A percentile compares a stretch with the other conserved stretches of the same genome.
Evolutionary conservation across 2,329 filamentous ascomycete genomes (phyloP).

Genomic region (Sporothrix brunneoviolacea): DNA sequence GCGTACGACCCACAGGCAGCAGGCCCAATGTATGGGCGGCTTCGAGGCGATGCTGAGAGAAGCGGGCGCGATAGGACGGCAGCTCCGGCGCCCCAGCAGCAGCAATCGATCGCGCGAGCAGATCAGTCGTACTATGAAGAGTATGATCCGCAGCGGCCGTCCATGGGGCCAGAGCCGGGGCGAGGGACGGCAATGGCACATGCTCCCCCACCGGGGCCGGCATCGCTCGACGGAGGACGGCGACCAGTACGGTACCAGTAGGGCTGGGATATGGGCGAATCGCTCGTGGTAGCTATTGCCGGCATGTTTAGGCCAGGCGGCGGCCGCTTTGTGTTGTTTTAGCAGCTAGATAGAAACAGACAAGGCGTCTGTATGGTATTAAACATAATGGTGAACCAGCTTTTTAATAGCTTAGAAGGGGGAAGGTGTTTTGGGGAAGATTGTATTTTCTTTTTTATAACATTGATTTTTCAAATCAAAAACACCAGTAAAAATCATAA

Average conservation of each 20-base stretch:
- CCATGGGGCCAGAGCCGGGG: constrained; percentile 20
- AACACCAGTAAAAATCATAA: no score
- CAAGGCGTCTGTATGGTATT: no score
- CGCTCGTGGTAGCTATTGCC: no score
- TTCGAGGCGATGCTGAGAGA: background rate
- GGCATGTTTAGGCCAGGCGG: no score
- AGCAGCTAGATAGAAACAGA: no score
- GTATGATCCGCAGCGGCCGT: constrained; percentile 38
- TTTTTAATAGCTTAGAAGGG: no score
- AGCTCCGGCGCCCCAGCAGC: background rate
- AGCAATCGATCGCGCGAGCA: background rate
- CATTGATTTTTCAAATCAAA: no score
- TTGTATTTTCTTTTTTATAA: no score
- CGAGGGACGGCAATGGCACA: background rate
- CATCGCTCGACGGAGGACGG: constrained; percentile 1
- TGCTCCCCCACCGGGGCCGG: background rate
- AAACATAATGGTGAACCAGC: no score
- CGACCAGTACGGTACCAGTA: constrained; percentile 15
- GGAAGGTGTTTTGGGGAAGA: no score
- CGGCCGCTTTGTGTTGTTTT: no score
- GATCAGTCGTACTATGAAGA: constrained; percentile 30
- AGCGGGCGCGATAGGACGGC: background rate
- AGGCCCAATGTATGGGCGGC: background rate
- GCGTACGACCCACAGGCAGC: no score
- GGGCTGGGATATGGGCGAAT: background rate